A percentile compares a stretch with the other conserved stretches of the same genome.
phyloP scores from a whole-genome alignment of 2,329 filamentous ascomycete species.

The Periconia sp. region DNA sequence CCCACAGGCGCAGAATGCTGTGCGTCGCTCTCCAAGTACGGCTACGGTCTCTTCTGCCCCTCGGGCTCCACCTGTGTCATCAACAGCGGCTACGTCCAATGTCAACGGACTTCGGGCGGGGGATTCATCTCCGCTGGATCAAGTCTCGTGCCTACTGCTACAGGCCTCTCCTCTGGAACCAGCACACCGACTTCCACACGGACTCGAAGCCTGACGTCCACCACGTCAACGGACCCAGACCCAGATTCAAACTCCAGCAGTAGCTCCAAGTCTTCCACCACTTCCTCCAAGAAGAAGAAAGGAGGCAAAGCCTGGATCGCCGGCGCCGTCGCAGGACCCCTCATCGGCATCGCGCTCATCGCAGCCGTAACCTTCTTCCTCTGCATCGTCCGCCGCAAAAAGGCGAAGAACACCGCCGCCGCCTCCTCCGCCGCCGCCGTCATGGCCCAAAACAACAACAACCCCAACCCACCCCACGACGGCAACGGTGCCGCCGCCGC shows the following conservation, averaged over 20 bases:
- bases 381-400: constrained; percentile 10
- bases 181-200: neutral
- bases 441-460: neutral
- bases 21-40: neutral
- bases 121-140: neutral
- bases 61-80: neutral
- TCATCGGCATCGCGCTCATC: constrained; percentile 16
- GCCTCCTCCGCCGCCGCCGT: neutral
- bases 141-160: neutral
- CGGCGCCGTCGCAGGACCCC: constrained; percentile 14
- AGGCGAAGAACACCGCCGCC: neutral
- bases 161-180: neutral
- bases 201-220: no score
- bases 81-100: neutral
- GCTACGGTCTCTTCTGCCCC: constrained; percentile 1
- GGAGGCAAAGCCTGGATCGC: constrained; percentile 16
- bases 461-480: neutral
- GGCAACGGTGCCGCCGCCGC: neutral
- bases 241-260: neutral
- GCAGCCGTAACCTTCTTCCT: constrained; percentile 13
- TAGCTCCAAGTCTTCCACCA: no score
- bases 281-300: neutral
- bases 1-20: constrained; percentile 3
- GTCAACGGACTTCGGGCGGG: neutral
- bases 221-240: neutral